Evolutionary conservation across 192 early-diverging fungal genomes (phyloP).

Genomic region (Gryganskiella cystojenkinii): DNA sequence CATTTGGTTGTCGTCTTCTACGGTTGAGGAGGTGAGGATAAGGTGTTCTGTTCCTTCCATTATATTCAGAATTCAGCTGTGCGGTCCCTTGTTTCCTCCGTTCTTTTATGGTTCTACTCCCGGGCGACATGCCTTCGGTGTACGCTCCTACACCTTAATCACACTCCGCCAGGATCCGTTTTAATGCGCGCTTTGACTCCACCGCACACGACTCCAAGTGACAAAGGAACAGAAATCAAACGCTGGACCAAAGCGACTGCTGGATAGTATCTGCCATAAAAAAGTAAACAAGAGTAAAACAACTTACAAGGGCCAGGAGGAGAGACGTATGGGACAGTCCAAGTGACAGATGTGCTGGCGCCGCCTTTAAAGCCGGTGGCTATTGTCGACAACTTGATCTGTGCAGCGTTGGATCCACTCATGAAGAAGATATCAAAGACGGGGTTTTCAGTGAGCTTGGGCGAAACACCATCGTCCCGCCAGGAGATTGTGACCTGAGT

Average conservation of each 20-base stretch:
- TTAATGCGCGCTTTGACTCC: no score
- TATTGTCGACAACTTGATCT: constrained; percentile 15
- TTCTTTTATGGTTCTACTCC: no score
- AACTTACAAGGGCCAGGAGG: constrained; percentile 49
- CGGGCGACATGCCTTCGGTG: no score
- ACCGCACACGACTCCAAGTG: background rate
- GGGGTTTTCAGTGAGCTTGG: constrained; percentile 17
- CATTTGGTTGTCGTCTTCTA: background rate
- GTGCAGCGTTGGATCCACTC: constrained; percentile 23
- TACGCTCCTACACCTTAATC: no score
- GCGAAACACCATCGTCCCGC: constrained; percentile 9
- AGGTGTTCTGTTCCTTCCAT: background rate
- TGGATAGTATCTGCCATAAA: no score
- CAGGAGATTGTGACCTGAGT: constrained; percentile 34
- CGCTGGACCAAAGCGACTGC: no score
- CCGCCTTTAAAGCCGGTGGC: constrained; percentile 11
- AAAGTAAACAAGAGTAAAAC: no score
- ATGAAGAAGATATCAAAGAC: constrained; percentile 41
- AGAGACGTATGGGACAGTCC: constrained; percentile 28
- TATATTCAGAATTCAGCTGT: no score
- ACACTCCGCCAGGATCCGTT: no score
- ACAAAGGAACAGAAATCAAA: background rate
- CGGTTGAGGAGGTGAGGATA: constrained; percentile 13
- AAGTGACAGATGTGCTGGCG: background rate
- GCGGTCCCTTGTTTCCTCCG: no score